These are phyloP conservation scores for Boeremia exigua DNA, from an alignment of 2,329 filamentous ascomycete genomes.

Conservation along the genomic window DNA sequence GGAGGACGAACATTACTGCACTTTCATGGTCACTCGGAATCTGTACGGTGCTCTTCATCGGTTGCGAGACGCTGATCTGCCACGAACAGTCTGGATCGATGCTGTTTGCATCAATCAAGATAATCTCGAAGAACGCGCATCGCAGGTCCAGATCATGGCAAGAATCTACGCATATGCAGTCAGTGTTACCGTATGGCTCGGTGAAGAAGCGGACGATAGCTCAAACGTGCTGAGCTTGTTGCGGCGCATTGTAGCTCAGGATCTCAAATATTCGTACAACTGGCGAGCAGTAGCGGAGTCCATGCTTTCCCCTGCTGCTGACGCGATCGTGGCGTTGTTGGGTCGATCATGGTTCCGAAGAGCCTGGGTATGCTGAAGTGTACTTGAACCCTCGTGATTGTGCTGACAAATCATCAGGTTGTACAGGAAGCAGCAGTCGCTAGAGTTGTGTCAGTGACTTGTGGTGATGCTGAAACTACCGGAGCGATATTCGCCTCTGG, in stretches of 20 bases:
- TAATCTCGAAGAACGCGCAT: conserved; percentile 27
- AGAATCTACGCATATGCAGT: conserved; percentile 33
- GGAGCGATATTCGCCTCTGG: conserved; percentile 17
- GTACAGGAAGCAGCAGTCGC: conserved; percentile 18
- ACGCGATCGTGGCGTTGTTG: conserved; percentile 3
- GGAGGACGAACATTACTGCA: neutral
- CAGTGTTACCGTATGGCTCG: conserved; percentile 36
- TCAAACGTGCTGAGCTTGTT: neutral
- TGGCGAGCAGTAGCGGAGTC: neutral
- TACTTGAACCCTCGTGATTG: neutral
- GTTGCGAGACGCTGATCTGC: conserved; percentile 3
- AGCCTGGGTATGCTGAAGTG: neutral
- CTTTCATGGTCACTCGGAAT: neutral
- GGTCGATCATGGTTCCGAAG: conserved; percentile 17
- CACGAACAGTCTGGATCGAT: conserved; percentile 29
- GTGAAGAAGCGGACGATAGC: conserved; percentile 6
- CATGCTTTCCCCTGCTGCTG: neutral
- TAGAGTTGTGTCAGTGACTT: neutral
- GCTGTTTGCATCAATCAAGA: conserved; percentile 26
- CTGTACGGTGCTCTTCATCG: conserved; percentile 2
- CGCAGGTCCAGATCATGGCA: conserved; percentile 35
- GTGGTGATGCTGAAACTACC: conserved; percentile 5
- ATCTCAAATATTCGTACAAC: neutral
- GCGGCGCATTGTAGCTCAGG: neutral
- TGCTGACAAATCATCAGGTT: neutral